Conservation (phyloP, 345 rosid genomes). For the Syzygium jambos region DNA sequence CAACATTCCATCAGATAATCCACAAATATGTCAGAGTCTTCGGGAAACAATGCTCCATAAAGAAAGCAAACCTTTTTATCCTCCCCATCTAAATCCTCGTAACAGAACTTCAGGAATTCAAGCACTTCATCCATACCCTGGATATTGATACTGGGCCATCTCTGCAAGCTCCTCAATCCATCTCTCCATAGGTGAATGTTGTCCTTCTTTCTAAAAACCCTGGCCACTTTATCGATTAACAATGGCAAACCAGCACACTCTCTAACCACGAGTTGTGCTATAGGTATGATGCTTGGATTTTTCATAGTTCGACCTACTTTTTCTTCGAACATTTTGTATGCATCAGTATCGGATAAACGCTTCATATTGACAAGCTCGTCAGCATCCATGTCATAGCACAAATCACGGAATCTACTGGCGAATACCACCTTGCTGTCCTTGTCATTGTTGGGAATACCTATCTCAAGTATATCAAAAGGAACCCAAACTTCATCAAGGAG, state of each 20-base stretch:
- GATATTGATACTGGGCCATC: no score
- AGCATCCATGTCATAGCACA: conserved; percentile 10
- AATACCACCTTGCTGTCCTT: conserved; percentile 18
- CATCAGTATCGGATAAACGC: conserved; percentile 5
- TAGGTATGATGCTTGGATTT: no score
- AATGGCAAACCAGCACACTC: no score
- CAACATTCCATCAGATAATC: no score
- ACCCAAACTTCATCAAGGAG: conserved; percentile 21
- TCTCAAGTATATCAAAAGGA: not conserved
- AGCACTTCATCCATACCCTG: conserved; percentile 18
- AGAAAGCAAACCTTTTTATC: no score
- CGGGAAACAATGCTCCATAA: not conserved
- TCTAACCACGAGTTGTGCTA: no score
- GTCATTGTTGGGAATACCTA: conserved; percentile 12
- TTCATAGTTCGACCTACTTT: not conserved
- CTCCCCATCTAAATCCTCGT: conserved; percentile 2
- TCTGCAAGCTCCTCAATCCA: no score
- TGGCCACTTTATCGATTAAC: no score
- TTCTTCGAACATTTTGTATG: conserved; percentile 18
- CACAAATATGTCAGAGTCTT: no score
- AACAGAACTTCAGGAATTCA: conserved; percentile 8
- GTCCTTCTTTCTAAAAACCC: no score
- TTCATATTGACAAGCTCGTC: conserved; percentile 7
- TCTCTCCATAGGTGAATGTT: no score
- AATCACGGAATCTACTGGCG: conserved; percentile 6